Conservation (phyloP, 805 yeast genomes). For the Candida hispaniensis region DNA sequence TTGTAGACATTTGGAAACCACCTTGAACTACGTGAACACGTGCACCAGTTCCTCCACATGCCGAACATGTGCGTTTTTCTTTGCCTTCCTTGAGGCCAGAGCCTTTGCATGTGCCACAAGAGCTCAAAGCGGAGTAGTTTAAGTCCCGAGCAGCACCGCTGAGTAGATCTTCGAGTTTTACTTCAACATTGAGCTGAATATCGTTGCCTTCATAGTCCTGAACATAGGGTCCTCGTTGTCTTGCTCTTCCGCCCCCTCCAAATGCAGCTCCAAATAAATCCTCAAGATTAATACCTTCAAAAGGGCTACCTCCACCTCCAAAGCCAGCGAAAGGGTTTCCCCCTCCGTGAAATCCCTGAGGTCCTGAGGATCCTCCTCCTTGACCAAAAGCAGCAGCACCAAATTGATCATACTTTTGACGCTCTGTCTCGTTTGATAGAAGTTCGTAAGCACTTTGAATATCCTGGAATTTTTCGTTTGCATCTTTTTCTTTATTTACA, state of each 20-base stretch:
- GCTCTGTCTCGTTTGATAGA: slow-evolving; percentile 71
- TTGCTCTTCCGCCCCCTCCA: slow-evolving; percentile 30
- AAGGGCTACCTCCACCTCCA: slow-evolving; percentile 35
- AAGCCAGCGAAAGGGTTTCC: slow-evolving; percentile 45
- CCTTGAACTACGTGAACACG: slow-evolving; percentile 76
- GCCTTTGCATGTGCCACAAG: slow-evolving; percentile 74
- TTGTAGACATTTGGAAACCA: slow-evolving; percentile 94
- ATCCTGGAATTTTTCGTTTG: slow-evolving; percentile 83
- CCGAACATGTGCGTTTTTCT: slow-evolving; percentile 63
- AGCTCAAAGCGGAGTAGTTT: slow-evolving; percentile 60
- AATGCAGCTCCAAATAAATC: slow-evolving; percentile 30
- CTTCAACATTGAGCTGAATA: slow-evolving; percentile 63
- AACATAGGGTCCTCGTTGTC: slow-evolving; percentile 38
- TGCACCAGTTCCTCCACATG: slow-evolving; percentile 92
- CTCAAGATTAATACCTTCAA: slow-evolving; percentile 31
- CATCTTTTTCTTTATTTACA: slow-evolving; percentile 80
- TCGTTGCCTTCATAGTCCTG: slow-evolving; percentile 85
- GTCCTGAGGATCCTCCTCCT: slow-evolving; percentile 29
- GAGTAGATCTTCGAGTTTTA: slow-evolving; percentile 77
- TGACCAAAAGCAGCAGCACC: slow-evolving; percentile 79
- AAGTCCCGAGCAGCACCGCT: slow-evolving; percentile 62
- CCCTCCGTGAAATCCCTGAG: slow-evolving; percentile 33
- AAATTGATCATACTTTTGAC: slow-evolving; percentile 81
- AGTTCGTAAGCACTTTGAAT: slow-evolving; percentile 92
- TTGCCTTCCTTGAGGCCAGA: slow-evolving; percentile 72